Evolutionary conservation across 768 basidiomycete genomes (phyloP), one percentile per base, ranked within the genome.

Genomic region (Scleroderma bovista): DNA sequence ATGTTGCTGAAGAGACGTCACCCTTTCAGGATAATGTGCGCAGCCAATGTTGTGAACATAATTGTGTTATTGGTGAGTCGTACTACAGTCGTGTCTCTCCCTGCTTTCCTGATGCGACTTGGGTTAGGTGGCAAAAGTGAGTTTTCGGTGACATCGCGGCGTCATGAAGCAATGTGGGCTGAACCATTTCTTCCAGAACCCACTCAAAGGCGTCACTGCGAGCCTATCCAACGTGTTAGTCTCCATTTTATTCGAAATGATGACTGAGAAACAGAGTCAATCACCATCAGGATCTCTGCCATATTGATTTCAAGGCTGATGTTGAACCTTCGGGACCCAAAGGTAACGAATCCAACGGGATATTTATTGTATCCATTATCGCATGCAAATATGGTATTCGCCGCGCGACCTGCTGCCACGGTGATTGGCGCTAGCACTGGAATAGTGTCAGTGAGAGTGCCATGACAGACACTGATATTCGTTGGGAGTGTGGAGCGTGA

Each of bases 231-330:
- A 43, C 24, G 24, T 43, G 41, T 24, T 24, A n/a, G 39, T 40
- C 16, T 39, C 34, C 4, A 22, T 36, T 13, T 36, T 3, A 38
- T 20, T 24, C 37, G 36, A 17, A 20, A 19, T 26, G 3, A 8
- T 45, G 9, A 2, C 23, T 13, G 43, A 33, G 24, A 7, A 10
- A 10, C 24, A 16, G 11, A 19, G 41, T 15, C 34, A 13, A 36
- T 36, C 12, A 5, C 34, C 12, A 7, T 29, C 22, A 60, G 56
- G 33, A 13, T 60, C 22, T 56, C 48, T 12, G 51, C 43, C 17
- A 48, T 48, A 1, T 44, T 60, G 59, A 53, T 56, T 11, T 54
- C 52, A 19, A 48, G 60, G 23, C 23, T 61, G 41, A 43, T 54
- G 51, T 49, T 58, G 46, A 61, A 58, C n/a, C 24, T 61, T 26